Base-by-base conservation (phyloP, 805 yeast genomes). In the Tetrapisispora pingtungensis region DNA sequence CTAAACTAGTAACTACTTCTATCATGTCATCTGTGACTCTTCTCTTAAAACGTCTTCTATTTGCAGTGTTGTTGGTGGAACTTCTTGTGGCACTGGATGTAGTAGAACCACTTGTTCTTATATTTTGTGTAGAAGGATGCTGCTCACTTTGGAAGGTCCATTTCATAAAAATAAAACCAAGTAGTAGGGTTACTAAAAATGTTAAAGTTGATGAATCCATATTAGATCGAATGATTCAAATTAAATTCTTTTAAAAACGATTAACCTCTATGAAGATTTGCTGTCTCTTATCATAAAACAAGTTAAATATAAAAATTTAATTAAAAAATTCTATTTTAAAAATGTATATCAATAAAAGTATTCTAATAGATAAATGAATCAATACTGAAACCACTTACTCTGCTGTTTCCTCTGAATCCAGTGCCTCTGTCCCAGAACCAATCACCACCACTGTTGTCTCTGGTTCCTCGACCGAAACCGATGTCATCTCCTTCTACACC, bases 1-100 rank as follows among this genome's bases (percentile, higher is more conserved):
- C 95, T 44, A 90, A 70, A 35, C 87, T 78, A 53, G 79, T 84
- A 2, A 90, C 96, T 0, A 84, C 80, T 50, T 83, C 93, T 36
- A 90, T 71, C 97, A 90, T 90, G 46, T 75, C 76, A 5, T 68
- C 69, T 3, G 81, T 78, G 19, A 82, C 80, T 13, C 61, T 66
- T 46, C 84, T 72, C 39, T 72, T 67, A 18, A 24, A 22, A 31
- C 43, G 43, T 28, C 37, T 41, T n/a, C 24, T 31, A 13, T 27
- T 24, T 8, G 33, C 14, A 2, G 28, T 7, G 12, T 40, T n/a
- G 18, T 50, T 41, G 42, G 36, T n/a, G 43, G 33, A 12, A 40
- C 24, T 15, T 35, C 37, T 32, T 42, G 46, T 27, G 50, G 46
- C 14, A 48, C 15, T 20, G 5, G 42, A 13, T 19, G 36, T 13